Evolutionary conservation across 2,329 filamentous ascomycete species (phyloP).

Genomic region (Tolypocladium ophioglossoides): DNA sequence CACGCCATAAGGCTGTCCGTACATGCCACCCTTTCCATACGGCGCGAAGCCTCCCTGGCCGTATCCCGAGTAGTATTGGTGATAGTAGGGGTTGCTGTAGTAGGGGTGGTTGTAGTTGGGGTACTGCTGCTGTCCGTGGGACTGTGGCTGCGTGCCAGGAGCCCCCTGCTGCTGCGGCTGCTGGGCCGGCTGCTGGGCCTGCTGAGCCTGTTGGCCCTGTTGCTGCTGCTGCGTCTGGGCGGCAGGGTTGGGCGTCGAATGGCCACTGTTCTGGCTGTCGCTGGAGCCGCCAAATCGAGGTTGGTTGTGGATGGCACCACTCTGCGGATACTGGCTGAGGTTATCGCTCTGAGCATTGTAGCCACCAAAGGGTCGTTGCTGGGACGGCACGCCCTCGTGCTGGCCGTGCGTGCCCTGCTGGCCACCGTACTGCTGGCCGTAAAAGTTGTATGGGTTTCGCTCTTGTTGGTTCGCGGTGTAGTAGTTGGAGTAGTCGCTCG

Average conservation of each 20-base stretch:
- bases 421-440: conserved; percentile 50
- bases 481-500: conserved; percentile 74
- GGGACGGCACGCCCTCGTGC: conserved; percentile 59
- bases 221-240: conserved; percentile 39
- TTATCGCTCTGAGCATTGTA: conserved; percentile 60
- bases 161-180: conserved; percentile 30
- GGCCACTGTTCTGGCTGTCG: conserved; percentile 75
- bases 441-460: conserved; percentile 73
- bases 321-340: conserved; percentile 63
- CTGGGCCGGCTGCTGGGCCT: conserved; percentile 23
- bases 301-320: conserved; percentile 44
- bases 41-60: conserved; percentile 41
- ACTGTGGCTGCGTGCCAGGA: conserved; percentile 33
- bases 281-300: conserved; percentile 48
- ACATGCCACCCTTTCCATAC: conserved; percentile 44
- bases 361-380: conserved; percentile 67
- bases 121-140: conserved; percentile 37
- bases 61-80: conserved; percentile 47
- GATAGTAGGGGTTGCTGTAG: conserved; percentile 52
- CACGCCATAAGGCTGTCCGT: conserved; percentile 47
- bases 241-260: conserved; percentile 81
- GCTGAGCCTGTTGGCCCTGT: conserved; percentile 21
- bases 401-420: conserved; percentile 51
- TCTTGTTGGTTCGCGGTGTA: conserved; percentile 67
- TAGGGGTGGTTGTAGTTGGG: conserved; percentile 47